Conservation (phyloP, 768 basidiomycete species). For the Agrocybe chaxingu region DNA sequence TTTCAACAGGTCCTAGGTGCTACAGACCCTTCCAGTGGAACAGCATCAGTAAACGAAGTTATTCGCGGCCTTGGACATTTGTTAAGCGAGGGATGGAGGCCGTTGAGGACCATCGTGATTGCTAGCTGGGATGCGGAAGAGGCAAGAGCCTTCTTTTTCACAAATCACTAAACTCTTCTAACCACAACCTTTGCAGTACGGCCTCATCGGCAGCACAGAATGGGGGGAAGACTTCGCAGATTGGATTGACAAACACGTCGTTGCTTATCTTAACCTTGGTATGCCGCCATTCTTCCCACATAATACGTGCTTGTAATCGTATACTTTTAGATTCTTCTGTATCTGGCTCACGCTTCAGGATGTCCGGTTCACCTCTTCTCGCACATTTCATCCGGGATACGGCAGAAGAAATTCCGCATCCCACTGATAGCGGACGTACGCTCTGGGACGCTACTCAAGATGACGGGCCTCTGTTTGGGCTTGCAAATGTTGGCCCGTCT, state of each 20-base stretch:
- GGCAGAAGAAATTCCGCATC: constrained; percentile 73
- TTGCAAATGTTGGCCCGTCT: constrained; percentile 17
- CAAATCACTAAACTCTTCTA: not conserved
- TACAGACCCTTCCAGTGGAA: constrained; percentile 73
- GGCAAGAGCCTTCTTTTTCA: constrained; percentile 30
- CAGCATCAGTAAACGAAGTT: constrained; percentile 70
- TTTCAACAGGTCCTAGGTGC: constrained; percentile 51
- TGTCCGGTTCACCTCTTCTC: constrained; percentile 75
- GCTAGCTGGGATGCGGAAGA: constrained; percentile 79
- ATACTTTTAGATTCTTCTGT: constrained; percentile 36
- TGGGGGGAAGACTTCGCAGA: constrained; percentile 89
- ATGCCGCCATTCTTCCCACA: too few relatives aligned
- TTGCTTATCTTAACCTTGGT: constrained; percentile 85
- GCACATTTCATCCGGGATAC: constrained; percentile 68
- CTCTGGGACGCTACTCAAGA: constrained; percentile 81
- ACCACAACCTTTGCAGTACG: constrained; percentile 31
- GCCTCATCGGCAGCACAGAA: constrained; percentile 83
- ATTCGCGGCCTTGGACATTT: constrained; percentile 70
- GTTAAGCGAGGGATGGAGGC: constrained; percentile 74
- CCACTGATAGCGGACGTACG: constrained; percentile 55
- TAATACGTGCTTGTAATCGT: not conserved
- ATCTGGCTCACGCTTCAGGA: constrained; percentile 54
- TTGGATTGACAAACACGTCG: constrained; percentile 78
- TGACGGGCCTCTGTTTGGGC: constrained; percentile 42
- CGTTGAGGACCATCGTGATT: constrained; percentile 60